Evolutionary conservation across 441 rosid genomes (phyloP), one percentile per base, ranked within the genome.

Genomic region (Kokia cookei): DNA sequence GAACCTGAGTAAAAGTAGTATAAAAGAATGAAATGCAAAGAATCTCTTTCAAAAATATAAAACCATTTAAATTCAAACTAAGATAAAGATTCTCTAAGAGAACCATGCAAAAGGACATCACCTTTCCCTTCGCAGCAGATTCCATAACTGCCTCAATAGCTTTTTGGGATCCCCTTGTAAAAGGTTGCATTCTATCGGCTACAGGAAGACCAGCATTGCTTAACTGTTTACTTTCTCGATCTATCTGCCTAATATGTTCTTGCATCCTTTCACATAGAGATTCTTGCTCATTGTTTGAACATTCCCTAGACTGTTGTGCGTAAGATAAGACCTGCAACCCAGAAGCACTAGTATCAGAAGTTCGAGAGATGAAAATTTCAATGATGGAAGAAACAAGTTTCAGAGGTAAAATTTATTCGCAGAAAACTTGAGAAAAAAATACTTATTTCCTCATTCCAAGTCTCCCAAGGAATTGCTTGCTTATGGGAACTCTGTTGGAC

Each of bases 91-190:
- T 48, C 15, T 19, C 40, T 64, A 53, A 63, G 67, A 74, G 48
- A 71, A 63, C 37, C 15, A 62, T 74, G 77, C 45, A 62, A 75
- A 64, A 66, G 40, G 71, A 50, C 12, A 74, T 24, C 84, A 96
- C 99, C 90, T 94, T 92, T 79, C 99, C 99, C 72, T 86, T 90
- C 13, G 84, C 89, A 37, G 98, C 91, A 78, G 99, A 89, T 80
- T 96, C 94, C 99, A 94, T 92, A 69, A 90, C 98, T 75, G 91
- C 94, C 81, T 94, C 98, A 14, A 96, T 96, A 84, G 89, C 90
- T 86, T 91, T 94, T 72, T 91, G 97, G 32, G 99, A 85, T 85
- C 83, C 89, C 85, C 93, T 87, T 75, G 88, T 74, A 75, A 78
- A 82, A 69, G 89, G 85, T 78, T 86, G 89, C 72, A 84, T 53